Conservation (phyloP, 2,329 filamentous ascomycete genomes). For the Hypoxylon sp. region DNA sequence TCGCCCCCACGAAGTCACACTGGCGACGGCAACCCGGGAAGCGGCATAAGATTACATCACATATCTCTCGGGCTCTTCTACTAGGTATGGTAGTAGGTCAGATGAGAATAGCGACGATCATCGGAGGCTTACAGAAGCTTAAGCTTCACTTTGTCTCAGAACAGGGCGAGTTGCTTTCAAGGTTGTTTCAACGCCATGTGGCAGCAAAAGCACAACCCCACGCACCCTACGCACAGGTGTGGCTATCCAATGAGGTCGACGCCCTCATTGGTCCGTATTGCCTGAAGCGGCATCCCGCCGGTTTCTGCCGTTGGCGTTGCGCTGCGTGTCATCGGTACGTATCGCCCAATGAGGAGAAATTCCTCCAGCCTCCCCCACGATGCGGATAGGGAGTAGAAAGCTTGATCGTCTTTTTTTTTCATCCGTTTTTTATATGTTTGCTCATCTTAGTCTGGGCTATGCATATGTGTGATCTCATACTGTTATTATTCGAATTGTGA, state of each 20-base stretch:
- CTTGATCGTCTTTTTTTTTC: constrained; percentile 13
- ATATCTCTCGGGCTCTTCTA: constrained; percentile 28
- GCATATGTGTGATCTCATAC: constrained; percentile 19
- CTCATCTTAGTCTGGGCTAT: constrained; percentile 3
- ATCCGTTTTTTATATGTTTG: constrained; percentile 1
- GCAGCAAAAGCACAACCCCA: constrained; percentile 24
- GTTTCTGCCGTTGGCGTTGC: constrained; percentile 27
- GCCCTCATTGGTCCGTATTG: constrained; percentile 27
- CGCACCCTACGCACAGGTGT: constrained; percentile 7
- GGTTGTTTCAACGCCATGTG: constrained; percentile 31
- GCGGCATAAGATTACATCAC: constrained; percentile 15
- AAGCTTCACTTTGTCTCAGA: not conserved
- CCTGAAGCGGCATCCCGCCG: constrained; percentile 33
- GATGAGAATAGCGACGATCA: constrained; percentile 15
- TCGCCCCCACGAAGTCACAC: too few species aligned
- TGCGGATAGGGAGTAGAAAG: too few species aligned
- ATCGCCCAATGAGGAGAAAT: constrained; percentile 7
- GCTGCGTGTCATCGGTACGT: constrained; percentile 10
- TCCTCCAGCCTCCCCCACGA: constrained; percentile 29
- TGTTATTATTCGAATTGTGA: not conserved
- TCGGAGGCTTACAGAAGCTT: constrained; percentile 26
- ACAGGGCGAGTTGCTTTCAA: not conserved
- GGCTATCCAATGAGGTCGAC: constrained; percentile 18
- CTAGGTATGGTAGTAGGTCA: constrained; percentile 8
- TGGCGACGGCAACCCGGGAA: constrained; percentile 20